These are phyloP conservation scores for Pseudogymnoascus sp. DNA, from an alignment of 2,329 filamentous ascomycete genomes.

Conservation along the genomic window DNA sequence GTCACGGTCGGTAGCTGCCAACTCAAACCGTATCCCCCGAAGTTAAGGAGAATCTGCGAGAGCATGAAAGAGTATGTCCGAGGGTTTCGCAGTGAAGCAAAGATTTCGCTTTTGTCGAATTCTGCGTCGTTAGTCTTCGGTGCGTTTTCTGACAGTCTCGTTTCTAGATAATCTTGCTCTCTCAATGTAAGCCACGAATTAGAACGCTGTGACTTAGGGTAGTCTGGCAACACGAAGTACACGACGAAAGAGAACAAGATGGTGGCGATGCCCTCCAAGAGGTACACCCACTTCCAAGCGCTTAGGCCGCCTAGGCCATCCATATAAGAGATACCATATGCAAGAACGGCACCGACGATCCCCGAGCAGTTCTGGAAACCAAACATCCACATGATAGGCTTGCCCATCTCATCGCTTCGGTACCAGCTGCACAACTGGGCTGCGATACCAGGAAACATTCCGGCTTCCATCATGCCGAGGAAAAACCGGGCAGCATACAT, in stretches of 20 bases:
- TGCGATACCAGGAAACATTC: constrained; percentile 38
- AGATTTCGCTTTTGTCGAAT: constrained; percentile 34
- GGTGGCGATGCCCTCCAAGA: constrained; percentile 39
- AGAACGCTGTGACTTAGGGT: constrained; percentile 37
- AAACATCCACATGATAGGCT: constrained; percentile 40
- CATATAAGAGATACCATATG: constrained; percentile 40
- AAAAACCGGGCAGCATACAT: constrained; percentile 37
- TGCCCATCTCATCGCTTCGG: constrained; percentile 39
- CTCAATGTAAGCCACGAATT: constrained; percentile 34
- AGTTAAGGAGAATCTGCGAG: constrained; percentile 35
- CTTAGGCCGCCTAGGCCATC: constrained; percentile 41
- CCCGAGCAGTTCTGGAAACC: constrained; percentile 33
- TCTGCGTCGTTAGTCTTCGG: constrained; percentile 34
- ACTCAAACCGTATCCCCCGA: constrained; percentile 37
- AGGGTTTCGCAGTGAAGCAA: constrained; percentile 32
- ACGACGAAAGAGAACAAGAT: constrained; percentile 36
- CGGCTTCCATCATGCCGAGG: constrained; percentile 38
- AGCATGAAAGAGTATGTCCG: constrained; percentile 35
- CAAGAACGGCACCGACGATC: constrained; percentile 41
- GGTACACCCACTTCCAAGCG: constrained; percentile 54
- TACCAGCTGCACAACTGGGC: constrained; percentile 43
- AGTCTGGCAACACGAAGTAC: constrained; percentile 39
- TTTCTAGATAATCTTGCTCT: constrained; percentile 38
- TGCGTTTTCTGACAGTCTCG: constrained; percentile 34
- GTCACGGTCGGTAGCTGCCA: constrained; percentile 40